Evolutionary conservation across 2,329 filamentous ascomycete species (phyloP).

Genomic region (Boeremia lycopersici): DNA sequence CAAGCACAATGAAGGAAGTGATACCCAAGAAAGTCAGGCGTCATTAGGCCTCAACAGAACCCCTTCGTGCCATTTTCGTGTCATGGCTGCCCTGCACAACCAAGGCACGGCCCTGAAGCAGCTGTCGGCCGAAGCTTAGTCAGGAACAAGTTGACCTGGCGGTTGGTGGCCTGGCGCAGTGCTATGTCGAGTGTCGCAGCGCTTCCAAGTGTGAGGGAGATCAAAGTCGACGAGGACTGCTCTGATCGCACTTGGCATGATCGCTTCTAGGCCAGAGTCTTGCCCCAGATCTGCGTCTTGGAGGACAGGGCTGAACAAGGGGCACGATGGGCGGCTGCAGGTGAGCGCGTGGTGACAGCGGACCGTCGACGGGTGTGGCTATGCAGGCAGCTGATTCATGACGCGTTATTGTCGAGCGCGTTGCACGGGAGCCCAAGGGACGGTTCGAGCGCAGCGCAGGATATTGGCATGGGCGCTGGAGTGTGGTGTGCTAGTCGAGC

Average conservation of each 20-base stretch:
- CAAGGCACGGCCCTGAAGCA: background rate
- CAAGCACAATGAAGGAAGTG: background rate
- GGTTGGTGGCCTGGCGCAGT: background rate
- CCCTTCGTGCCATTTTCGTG: background rate
- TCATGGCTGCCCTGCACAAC: constrained; percentile 1
- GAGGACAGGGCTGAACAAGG: background rate
- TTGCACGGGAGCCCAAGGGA: background rate
- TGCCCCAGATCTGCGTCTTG: constrained; percentile 6
- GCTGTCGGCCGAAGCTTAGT: background rate
- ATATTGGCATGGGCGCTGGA: background rate
- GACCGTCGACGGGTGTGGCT: background rate
- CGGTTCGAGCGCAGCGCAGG: background rate
- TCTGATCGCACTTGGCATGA: background rate
- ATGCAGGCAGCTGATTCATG: constrained; percentile 10
- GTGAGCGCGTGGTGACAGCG: constrained; percentile 6
- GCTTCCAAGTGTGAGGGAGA: too few species aligned
- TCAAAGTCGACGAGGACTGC: background rate
- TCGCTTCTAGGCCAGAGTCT: background rate
- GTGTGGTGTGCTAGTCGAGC: constrained; percentile 2
- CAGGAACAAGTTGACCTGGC: background rate
- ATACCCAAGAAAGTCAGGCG: background rate
- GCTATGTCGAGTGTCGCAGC: too few species aligned
- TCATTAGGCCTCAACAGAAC: background rate
- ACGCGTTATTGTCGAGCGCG: background rate
- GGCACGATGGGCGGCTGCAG: constrained; percentile 1